A percentile compares a stretch with the other conserved stretches of the same genome.
These are phyloP conservation scores for Globisporangium apiculatum DNA, from an alignment of 352 stramenopile genomes.

Conservation along the genomic window DNA sequence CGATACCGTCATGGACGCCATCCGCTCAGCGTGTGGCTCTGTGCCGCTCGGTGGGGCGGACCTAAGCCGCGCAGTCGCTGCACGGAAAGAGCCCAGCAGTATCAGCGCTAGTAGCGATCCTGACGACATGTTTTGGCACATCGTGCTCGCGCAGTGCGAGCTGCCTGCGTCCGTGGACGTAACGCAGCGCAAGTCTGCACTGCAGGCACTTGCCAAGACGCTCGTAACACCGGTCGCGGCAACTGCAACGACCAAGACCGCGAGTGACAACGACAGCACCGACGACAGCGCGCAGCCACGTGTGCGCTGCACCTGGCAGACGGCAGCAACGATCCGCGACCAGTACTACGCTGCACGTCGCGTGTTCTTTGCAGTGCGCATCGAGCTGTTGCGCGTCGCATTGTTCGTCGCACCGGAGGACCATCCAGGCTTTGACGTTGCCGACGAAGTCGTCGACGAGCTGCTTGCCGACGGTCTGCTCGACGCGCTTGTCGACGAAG, in stretches of 20 bases:
- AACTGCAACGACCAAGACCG: not conserved
- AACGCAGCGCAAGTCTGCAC: slow-evolving; percentile 20
- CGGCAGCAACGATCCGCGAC: slow-evolving; percentile 18
- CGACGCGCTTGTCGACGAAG: slow-evolving; percentile 49
- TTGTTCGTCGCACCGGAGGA: slow-evolving; percentile 16
- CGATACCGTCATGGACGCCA: slow-evolving; percentile 23
- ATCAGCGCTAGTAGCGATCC: slow-evolving; percentile 1
- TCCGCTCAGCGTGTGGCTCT: slow-evolving; percentile 39
- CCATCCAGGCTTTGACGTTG: slow-evolving; percentile 25
- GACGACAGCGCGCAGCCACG: not conserved
- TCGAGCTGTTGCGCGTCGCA: slow-evolving; percentile 43
- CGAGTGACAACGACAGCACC: slow-evolving; percentile 3
- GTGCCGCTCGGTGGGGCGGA: slow-evolving; percentile 40
- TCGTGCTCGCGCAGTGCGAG: slow-evolving; percentile 23
- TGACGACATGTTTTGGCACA: slow-evolving; percentile 17
- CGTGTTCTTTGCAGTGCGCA: slow-evolving; percentile 43
- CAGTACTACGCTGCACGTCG: slow-evolving; percentile 35
- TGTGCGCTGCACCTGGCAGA: slow-evolving; percentile 11
- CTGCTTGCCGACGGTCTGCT: slow-evolving; percentile 50
- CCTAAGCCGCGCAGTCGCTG: slow-evolving; percentile 7
- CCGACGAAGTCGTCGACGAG: slow-evolving; percentile 35
- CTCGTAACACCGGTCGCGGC: not conserved
- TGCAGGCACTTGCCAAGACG: slow-evolving; percentile 11
- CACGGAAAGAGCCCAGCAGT: not conserved
- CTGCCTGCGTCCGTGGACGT: slow-evolving; percentile 21